Base-by-base conservation (phyloP, 73 alveolate species). In the Stentor roeselii region DNA sequence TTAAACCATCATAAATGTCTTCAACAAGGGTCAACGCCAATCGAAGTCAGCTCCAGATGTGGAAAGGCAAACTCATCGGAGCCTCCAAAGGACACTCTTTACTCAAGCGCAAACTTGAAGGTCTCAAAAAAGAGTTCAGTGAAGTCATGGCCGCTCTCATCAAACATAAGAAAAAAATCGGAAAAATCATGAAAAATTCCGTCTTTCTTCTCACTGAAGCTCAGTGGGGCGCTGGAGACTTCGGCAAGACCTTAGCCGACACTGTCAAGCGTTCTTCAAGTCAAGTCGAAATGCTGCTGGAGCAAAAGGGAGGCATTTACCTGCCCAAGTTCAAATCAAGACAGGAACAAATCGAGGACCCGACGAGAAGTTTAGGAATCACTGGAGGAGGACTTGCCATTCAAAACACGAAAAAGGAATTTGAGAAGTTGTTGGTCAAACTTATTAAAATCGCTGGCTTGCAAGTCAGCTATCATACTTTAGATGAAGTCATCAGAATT, bases 61-160 rank as follows among this genome's bases (percentile, higher is more conserved):
- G 77, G 86, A 94, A 94, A 78, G 88, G 77, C n/a, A 92, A 92
- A 90, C 78, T 85, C 39, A 86, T 84, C 31, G 96, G 97, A 37
- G 99, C 99, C 60, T 94, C 94, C 92, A 97, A 97, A 87, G 99
- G 99, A 30, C 96, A 94, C 82, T 99, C 95, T 75, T 88, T 97
- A 76, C 94, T 97, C 60, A 97, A 97, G 91, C 94, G 96, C 93
- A 97, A 97, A 86, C 92, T 98, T 3, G 99, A 97, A 89, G 99
- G 99, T 59, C 91, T 96, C 50, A 96, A 95, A 87, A 94, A 93
- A 78, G 84, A 92, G 27, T 95, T 94, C 94, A 95, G 98, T 90
- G 98, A 88, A 27, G 87, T 93, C 78, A 89, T 94, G 93, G 67
- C 85, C 77, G 93, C 90, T 78, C 78, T 83, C 39, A 76, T 93